Base-by-base conservation (phyloP, 2,329 filamentous ascomycete species). In the Aspergillus transmontanensis region DNA sequence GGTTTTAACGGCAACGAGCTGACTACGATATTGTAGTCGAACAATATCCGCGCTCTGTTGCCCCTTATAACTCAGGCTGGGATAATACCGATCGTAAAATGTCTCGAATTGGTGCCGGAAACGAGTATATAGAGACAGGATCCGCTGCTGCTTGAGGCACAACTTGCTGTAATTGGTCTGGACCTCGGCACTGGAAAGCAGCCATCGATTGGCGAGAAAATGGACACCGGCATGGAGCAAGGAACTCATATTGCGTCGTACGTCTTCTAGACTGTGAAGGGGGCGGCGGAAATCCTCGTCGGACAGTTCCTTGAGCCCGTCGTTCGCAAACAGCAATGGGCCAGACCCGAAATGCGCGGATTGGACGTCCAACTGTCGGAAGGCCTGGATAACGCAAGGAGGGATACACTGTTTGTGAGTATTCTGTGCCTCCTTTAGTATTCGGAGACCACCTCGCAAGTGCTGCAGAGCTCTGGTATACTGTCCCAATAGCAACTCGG, bases 1-100 rank as follows among this genome's bases (percentile, higher is more conserved):
- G 6, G 30, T 61, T 34, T 64, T 58, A 28, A 64, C 11, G 6
- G 54, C 9, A 14, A 64, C 41, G 3, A 39, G 34, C 23, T 61
- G 62, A 36, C 59, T 50, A 16, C 56, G n/a, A 23, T 32, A 58
- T 9, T 58, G 50, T 30, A 62, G 19, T n/a, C 46, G 34, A 11
- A 59, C 16, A 9, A 59, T 45, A 30, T 62, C 59, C 14, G 39
- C 28, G 7, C 46, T 54, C 30, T 32, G 16, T 9, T 54, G 59
- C 28, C 57, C 48, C 21, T 39, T 64, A 7, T 59, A 41, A 4
- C 14, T 54, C 1, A 56, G n/a, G 9, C 28, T 16, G 14, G 19
- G 7, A 28, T 57, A 58, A 7, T 39, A 23, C 5, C 6, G 26
- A 5, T 34, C 14, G 39, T 28, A 21, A n/a, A 64, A 64, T n/a